These are phyloP conservation scores for Artemisia tridentata DNA, from an alignment of 129 eudicot species.

Conservation along the genomic window DNA sequence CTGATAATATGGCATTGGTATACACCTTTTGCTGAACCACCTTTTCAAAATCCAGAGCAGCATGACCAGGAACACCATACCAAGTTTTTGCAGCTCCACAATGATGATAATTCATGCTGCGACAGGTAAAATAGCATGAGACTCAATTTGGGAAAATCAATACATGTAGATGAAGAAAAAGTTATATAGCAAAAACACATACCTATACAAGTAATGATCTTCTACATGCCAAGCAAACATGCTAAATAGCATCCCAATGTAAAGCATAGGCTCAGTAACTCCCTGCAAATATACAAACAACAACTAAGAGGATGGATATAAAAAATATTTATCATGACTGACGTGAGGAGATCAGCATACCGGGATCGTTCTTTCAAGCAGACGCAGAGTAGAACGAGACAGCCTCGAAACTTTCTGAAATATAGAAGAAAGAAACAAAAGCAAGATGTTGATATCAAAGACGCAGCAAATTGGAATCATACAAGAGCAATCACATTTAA, in stretches of 20 bases:
- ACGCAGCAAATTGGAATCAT: conserved; percentile 4
- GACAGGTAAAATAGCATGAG: conserved; percentile 5
- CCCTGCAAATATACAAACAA: conserved; percentile 52
- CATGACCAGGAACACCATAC: conserved; percentile 97
- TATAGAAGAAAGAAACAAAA: conserved; percentile 14
- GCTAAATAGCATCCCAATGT: conserved; percentile 97
- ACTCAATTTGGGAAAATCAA: conserved; percentile 1
- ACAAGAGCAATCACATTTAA: conserved; percentile 3
- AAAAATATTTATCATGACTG: not conserved
- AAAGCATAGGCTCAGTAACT: conserved; percentile 98
- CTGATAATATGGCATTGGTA: conserved; percentile 58
- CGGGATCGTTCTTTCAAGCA: conserved; percentile 85
- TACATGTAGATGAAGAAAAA: not conserved
- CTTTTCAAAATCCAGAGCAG: conserved; percentile 84
- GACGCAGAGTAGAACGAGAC: conserved; percentile 74
- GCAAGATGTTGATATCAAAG: too few relatives aligned
- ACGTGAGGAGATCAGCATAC: conserved; percentile 35
- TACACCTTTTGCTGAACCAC: conserved; percentile 84
- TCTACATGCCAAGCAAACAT: conserved; percentile 99
- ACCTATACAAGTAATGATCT: conserved; percentile 98
- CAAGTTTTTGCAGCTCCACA: conserved; percentile 99
- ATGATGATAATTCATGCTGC: conserved; percentile 96
- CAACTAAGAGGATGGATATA: conserved; percentile 7
- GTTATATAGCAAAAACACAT: conserved; percentile 14
- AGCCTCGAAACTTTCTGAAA: conserved; percentile 86